These are phyloP conservation scores for Fusarium longipes DNA, from an alignment of 2,329 filamentous ascomycete genomes.

Conservation along the genomic window DNA sequence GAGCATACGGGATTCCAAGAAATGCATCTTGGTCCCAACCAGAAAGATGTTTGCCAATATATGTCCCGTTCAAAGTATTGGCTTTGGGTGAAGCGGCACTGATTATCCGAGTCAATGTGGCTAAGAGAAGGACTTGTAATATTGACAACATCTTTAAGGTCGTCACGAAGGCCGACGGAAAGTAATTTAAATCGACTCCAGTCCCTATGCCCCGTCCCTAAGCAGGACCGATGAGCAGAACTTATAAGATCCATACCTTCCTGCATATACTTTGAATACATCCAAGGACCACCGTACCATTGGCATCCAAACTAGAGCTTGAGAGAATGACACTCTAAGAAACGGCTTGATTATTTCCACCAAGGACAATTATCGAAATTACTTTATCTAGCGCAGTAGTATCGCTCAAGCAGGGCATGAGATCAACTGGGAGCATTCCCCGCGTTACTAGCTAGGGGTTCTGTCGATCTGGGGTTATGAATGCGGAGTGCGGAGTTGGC, in stretches of 20 bases:
- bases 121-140: neutral
- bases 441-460: conserved; percentile 3
- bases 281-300: neutral
- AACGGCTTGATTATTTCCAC: conserved; percentile 20
- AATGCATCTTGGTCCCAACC: conserved; percentile 55
- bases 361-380: conserved; percentile 17
- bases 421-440: conserved; percentile 1
- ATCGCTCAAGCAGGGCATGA: neutral
- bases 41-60: conserved; percentile 47
- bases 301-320: neutral
- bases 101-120: neutral
- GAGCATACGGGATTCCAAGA: conserved; percentile 55
- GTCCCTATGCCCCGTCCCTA: neutral
- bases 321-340: neutral
- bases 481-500: conserved; percentile 8
- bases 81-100: conserved; percentile 28
- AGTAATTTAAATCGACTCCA: no score
- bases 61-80: conserved; percentile 43
- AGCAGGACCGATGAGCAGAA: neutral
- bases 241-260: conserved; percentile 1
- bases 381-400: neutral
- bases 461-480: conserved; percentile 25
- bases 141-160: neutral
- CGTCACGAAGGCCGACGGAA: neutral
- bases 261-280: neutral